Evolutionary conservation across 1,284 basidiomycete species (phyloP), one percentile per base, ranked within the genome.

Genomic region (Rhodotorula sp.): DNA sequence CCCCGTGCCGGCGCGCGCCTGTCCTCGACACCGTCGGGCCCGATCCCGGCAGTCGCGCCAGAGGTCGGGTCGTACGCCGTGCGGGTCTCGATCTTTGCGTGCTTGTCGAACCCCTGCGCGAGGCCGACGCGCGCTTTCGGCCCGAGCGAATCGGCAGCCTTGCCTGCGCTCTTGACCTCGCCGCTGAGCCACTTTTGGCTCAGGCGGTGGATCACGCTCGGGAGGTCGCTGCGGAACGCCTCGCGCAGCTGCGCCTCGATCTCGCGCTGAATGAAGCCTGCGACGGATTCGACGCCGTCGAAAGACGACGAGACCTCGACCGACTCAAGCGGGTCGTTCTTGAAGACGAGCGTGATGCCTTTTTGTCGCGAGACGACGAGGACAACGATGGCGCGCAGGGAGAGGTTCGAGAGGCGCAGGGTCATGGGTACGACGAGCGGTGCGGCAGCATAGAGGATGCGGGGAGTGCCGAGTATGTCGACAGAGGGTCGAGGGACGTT

Each of bases 291-390:
- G 73, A 99, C 96, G 23, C 92, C 94, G 82, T 99, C 97, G 80
- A 99, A 99, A 0, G 96, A 98, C 79, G 91, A 93, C 81, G 91
- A 93, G 78, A 99, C 98, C 80, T 98, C 92, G 66, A 99, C 93
- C 78, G 94, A 93, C 82, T 99, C 95, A 27, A 99, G 87, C 0
- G 97, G 97, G 82, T 99, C 97, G 67, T 97, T 99, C 84, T 99
- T 99, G 89, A 99, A 99, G 41, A 99, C 97, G 59, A 99, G 88
- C 0, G 97, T 99, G 81, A 99, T 97, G 61, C 97, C 97, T 80
- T 98, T 98, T 80, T 91, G 91, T 76, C 92, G 92, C 42, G 94
- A 97, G 66, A 99, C 92, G 78, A 99, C 95, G 60, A 99, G 88
- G 73, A 99, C 96, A 77, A 99, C 92, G 79, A 98, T 98, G 48